Percentiles rank a stretch among this genome's conserved stretches.
These are phyloP conservation scores for Suhomyces pyralidae DNA, from an alignment of 805 yeast species.

Conservation along the genomic window DNA sequence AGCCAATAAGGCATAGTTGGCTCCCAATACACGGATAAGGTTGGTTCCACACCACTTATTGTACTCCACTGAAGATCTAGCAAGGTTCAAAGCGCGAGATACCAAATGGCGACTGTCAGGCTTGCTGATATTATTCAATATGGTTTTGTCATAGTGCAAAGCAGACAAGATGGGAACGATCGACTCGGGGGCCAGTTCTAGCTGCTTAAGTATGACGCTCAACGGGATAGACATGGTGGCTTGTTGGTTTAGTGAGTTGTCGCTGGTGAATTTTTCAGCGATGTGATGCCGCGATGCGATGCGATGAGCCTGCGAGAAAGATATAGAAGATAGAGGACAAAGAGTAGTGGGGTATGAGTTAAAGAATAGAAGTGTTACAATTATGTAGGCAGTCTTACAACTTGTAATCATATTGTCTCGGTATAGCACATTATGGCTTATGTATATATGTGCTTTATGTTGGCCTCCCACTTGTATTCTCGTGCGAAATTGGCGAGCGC, in stretches of 20 bases:
- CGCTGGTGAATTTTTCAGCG: neutral
- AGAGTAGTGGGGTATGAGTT: neutral
- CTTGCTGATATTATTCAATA: conserved; percentile 44
- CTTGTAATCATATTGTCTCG: no score
- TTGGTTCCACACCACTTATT: conserved; percentile 61
- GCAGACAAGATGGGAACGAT: conserved; percentile 32
- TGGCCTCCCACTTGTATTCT: no score
- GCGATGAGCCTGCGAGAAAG: neutral
- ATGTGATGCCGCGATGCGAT: neutral
- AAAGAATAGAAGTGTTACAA: no score
- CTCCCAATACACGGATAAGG: conserved; percentile 43
- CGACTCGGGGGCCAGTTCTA: conserved; percentile 8
- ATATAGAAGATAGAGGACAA: neutral
- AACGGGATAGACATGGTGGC: conserved; percentile 10
- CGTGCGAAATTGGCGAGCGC: no score
- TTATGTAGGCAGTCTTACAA: no score
- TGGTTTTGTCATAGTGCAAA: conserved; percentile 24
- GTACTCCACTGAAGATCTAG: conserved; percentile 43
- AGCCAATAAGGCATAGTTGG: conserved; percentile 37
- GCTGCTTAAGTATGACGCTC: conserved; percentile 6
- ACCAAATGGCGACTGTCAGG: conserved; percentile 50
- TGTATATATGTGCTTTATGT: no score
- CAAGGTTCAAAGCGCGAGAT: conserved; percentile 39
- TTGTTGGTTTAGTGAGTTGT: neutral
- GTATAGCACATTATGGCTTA: no score